Conservation (phyloP, 75 land plant genomes). For the Isoetes taiwanensis region DNA sequence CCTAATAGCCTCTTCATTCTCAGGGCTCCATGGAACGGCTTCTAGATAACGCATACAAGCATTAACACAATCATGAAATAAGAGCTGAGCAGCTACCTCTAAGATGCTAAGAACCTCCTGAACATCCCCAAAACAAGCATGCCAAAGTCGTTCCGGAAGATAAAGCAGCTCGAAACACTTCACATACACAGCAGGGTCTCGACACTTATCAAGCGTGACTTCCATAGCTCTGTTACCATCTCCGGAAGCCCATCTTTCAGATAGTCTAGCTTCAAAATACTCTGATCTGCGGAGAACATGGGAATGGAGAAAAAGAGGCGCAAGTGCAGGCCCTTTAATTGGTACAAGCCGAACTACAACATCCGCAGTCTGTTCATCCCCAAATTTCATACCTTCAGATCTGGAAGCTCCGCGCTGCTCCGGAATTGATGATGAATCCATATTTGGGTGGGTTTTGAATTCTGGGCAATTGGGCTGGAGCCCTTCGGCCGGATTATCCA, state of each 20-base stretch:
- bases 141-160: conserved; percentile 17
- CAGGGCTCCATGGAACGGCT: conserved; percentile 25
- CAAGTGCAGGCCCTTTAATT: conserved; percentile 14
- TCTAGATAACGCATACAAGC: conserved; percentile 32
- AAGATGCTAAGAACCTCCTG: conserved; percentile 27
- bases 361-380: conserved; percentile 23
- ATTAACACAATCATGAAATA: conserved; percentile 26
- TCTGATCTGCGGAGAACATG: conserved; percentile 17
- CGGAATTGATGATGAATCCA: no score
- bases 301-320: conserved; percentile 22
- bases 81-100: conserved; percentile 30
- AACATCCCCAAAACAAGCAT: conserved; percentile 16
- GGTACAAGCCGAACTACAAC: conserved; percentile 16
- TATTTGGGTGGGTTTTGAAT: no score
- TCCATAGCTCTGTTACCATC: conserved; percentile 9
- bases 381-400: no score
- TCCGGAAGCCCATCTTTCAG: conserved; percentile 22
- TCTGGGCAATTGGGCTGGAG: no score
- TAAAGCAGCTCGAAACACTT: conserved; percentile 21
- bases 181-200: conserved; percentile 14
- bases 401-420: no score
- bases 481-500: no score
- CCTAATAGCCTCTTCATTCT: conserved; percentile 17
- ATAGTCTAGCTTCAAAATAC: conserved; percentile 28
- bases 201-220: conserved; percentile 15